Conservation (phyloP, 2,329 filamentous ascomycete genomes). For the Penicillium sp. region DNA sequence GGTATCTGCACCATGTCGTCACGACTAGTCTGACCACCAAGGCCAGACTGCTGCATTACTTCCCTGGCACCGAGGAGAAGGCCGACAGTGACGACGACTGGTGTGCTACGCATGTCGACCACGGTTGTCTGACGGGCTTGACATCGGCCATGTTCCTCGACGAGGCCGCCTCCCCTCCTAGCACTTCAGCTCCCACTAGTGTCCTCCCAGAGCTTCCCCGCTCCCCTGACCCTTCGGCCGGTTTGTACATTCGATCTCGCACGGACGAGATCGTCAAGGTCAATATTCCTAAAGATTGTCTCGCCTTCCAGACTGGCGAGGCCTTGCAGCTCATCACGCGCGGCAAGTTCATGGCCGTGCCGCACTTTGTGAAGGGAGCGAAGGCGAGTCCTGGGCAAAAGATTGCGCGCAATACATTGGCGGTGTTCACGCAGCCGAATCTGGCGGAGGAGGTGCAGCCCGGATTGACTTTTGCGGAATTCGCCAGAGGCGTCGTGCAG, state of each 20-base stretch:
- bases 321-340: constrained; percentile 85
- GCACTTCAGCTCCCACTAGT: constrained; percentile 33
- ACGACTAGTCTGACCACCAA: constrained; percentile 85
- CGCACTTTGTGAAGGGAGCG: constrained; percentile 88
- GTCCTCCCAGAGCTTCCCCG: constrained; percentile 68
- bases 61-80: constrained; percentile 53
- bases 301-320: constrained; percentile 96
- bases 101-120: constrained; percentile 79
- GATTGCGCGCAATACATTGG: constrained; percentile 82
- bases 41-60: constrained; percentile 90
- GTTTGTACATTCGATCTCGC: constrained; percentile 91
- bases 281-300: constrained; percentile 83
- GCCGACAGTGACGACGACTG: constrained; percentile 82
- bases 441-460: constrained; percentile 69
- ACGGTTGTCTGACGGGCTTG: constrained; percentile 89
- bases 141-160: constrained; percentile 97
- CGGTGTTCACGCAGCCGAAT: constrained; percentile 97
- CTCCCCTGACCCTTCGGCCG: constrained; percentile 81
- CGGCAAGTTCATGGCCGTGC: constrained; percentile 91
- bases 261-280: constrained; percentile 84
- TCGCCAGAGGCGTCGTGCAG: constrained; percentile 79
- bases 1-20: constrained; percentile 86
- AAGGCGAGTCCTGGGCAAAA: constrained; percentile 49
- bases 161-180: constrained; percentile 55
- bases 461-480: constrained; percentile 73